Evolutionary conservation across 345 rosid genomes (phyloP).

Genomic region (Hibiscus syriacus): DNA sequence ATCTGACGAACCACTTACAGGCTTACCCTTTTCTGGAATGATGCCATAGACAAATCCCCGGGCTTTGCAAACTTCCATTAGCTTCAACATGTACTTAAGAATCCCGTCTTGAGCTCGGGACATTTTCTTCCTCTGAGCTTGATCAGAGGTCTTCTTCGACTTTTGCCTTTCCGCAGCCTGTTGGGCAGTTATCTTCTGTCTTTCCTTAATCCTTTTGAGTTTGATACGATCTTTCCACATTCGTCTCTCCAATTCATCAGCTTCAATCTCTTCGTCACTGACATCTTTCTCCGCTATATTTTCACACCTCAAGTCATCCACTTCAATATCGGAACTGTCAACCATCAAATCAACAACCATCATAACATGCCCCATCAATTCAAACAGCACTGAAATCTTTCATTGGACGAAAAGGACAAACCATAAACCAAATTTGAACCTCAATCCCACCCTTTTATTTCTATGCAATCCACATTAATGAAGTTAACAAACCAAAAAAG

Average conservation of each 20-base stretch:
- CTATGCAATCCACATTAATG: neutral
- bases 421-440: neutral
- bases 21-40: conserved; percentile 94
- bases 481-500: neutral
- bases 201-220: conserved; percentile 81
- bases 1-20: conserved; percentile 92
- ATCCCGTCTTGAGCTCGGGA: conserved; percentile 99
- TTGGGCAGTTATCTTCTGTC: conserved; percentile 57
- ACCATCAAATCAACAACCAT: conserved; percentile 16
- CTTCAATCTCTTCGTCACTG: conserved; percentile 90
- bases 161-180: conserved; percentile 71
- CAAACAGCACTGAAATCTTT: neutral
- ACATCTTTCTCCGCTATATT: conserved; percentile 87
- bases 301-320: conserved; percentile 68
- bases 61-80: conserved; percentile 97
- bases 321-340: conserved; percentile 57
- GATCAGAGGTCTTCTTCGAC: conserved; percentile 67
- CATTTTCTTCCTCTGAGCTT: conserved; percentile 98
- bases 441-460: too few species aligned
- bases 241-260: conserved; percentile 77
- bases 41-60: conserved; percentile 96
- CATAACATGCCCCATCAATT: conserved; percentile 15
- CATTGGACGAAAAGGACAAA: neutral
- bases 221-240: conserved; percentile 96
- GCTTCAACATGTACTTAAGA: conserved; percentile 94